Conservation (phyloP, 306 rosid species). For the Quercus ilex region DNA sequence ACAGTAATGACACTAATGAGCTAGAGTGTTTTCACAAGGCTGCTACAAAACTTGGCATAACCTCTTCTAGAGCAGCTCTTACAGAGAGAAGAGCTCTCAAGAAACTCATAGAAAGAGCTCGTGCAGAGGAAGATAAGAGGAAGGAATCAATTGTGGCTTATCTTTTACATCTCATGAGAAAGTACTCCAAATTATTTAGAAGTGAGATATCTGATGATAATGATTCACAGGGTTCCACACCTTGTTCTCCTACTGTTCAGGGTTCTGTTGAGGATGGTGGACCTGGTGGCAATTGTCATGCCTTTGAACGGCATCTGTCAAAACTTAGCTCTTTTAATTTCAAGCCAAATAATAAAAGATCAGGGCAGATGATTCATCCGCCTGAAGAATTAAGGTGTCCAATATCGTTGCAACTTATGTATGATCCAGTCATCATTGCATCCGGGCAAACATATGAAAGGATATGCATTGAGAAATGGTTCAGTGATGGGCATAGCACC, state of each 20-base stretch:
- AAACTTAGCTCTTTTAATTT: slow-evolving; percentile 69
- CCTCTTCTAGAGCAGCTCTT: slow-evolving; percentile 94
- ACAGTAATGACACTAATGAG: slow-evolving; percentile 66
- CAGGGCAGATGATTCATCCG: slow-evolving; percentile 65
- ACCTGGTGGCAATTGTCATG: slow-evolving; percentile 48
- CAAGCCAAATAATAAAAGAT: slow-evolving; percentile 51
- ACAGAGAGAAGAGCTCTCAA: slow-evolving; percentile 94
- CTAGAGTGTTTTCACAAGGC: slow-evolving; percentile 96
- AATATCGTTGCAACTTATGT: slow-evolving; percentile 90
- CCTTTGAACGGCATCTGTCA: slow-evolving; percentile 79
- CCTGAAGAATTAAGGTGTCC: slow-evolving; percentile 99
- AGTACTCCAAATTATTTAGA: slow-evolving; percentile 92
- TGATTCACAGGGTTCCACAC: slow-evolving; percentile 93
- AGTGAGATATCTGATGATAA: slow-evolving; percentile 82
- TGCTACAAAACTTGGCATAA: slow-evolving; percentile 82
- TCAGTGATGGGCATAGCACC: slow-evolving; percentile 73
- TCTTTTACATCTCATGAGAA: slow-evolving; percentile 93
- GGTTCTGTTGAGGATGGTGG: slow-evolving; percentile 59
- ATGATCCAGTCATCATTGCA: slow-evolving; percentile 89
- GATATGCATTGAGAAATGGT: slow-evolving; percentile 94
- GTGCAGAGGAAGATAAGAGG: slow-evolving; percentile 90
- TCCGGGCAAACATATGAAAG: slow-evolving; percentile 98
- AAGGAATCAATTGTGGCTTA: slow-evolving; percentile 94
- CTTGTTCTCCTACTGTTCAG: slow-evolving; percentile 92
- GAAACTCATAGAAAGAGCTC: slow-evolving; percentile 88